Base-by-base conservation (phyloP, 805 yeast genomes). In the Kodamaea fukazawae region DNA sequence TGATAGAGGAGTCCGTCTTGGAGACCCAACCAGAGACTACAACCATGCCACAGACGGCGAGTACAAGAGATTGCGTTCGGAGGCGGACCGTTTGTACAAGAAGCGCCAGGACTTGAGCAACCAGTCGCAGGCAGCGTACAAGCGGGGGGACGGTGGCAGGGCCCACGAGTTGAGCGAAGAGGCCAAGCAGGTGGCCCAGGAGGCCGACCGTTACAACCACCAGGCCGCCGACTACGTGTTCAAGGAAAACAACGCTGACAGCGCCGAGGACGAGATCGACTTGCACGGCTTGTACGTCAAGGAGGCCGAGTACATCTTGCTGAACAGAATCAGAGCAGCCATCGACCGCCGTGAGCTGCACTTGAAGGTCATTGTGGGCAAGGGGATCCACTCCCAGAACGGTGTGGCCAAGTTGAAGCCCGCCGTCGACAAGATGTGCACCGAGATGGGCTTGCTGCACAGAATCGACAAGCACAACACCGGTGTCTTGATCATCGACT, bases 221-320 rank as follows among this genome's bases (percentile, higher is more conserved):
- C 78, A 81, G 60, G 99, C 98, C 3, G 97, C 96, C 1, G 87
- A 82, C 58, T 89, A 82, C 54, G 96, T 86, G 1, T 91, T 91
- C 59, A 69, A 81, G 31, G 90, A 85, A 48, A 91, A 91, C 60
- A 91, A 91, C 56, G 77, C 86, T 29, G 97, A 90, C 55, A 81
- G 91, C n/a, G 81, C 76, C 23, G 71, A 73, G 16, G 83, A 87
- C 59, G 98, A 91, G 61, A 88, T 91, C 46, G 98, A 91, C 64
- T 70, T 91, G 38, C 99, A 91, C 60, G 99, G 99, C 0, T 67
- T 91, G 22, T 90, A 73, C 51, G 95, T 91, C 13, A 83, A 81
- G 57, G 99, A 91, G 64, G 96, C 97, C 6, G 78, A 78, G 45
- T 83, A 78, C 56, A 78, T 84, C 36, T 69, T 91, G 48, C 86